Conservation (phyloP, 306 rosid genomes). For the Mimosa pudica region DNA sequence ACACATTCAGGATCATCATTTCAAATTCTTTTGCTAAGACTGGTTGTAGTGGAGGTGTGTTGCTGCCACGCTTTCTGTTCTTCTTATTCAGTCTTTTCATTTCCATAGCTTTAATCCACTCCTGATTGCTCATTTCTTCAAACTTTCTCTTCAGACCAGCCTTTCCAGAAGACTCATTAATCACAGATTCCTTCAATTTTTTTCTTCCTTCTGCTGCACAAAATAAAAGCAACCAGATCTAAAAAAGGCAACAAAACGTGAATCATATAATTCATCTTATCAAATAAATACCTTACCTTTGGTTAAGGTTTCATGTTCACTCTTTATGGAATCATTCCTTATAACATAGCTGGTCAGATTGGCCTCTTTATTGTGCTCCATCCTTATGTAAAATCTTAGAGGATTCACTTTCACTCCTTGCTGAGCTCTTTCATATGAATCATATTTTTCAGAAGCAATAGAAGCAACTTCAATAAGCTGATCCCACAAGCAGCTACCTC, state of each 20-base stretch:
- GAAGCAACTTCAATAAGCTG: background rate
- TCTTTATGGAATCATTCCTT: background rate
- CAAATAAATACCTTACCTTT: background rate
- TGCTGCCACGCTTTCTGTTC: background rate
- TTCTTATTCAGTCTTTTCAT: background rate
- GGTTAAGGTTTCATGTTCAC: background rate
- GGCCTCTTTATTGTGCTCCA: background rate
- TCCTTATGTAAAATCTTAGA: background rate
- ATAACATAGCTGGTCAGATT: background rate
- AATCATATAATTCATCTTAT: background rate
- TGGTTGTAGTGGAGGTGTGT: background rate
- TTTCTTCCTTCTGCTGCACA: background rate
- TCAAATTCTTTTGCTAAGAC: background rate
- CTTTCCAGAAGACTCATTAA: background rate
- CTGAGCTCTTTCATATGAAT: too few relatives aligned
- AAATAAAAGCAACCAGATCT: background rate
- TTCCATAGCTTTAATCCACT: background rate
- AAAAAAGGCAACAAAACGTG: background rate
- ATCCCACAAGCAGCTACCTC: background rate
- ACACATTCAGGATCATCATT: background rate
- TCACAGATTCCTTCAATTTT: background rate
- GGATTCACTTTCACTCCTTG: background rate
- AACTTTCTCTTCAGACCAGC: background rate
- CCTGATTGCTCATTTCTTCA: background rate
- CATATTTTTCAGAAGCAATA: background rate